These are phyloP conservation scores for Phytopythium montanum DNA, from an alignment of 352 stramenopile species.

Conservation along the genomic window DNA sequence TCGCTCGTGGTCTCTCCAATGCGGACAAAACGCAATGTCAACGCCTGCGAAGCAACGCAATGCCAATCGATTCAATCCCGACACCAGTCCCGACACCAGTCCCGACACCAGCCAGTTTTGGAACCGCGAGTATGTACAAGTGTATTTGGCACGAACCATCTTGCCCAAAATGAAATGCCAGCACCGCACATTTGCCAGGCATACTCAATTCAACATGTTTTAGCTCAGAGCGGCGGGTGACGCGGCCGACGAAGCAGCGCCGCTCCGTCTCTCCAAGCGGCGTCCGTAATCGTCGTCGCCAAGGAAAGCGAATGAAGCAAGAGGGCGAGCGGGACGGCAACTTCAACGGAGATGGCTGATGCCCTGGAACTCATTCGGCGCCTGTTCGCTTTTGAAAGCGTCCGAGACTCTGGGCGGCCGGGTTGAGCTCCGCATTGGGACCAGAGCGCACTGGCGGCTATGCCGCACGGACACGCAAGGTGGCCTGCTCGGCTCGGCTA, in stretches of 20 bases:
- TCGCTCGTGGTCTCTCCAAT: too few relatives aligned
- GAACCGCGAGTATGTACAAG: too few relatives aligned
- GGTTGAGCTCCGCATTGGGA: not conserved
- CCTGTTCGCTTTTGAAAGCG: slow-evolving; percentile 2
- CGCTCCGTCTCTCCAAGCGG: not conserved
- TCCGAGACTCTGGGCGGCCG: too few relatives aligned
- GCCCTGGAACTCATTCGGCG: not conserved
- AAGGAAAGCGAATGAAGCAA: not conserved
- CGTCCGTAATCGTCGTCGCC: not conserved
- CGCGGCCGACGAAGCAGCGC: slow-evolving; percentile 10
- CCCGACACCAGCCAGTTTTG: too few relatives aligned
- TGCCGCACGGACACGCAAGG: slow-evolving; percentile 4
- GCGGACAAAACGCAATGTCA: slow-evolving; percentile 6
- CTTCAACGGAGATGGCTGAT: slow-evolving; percentile 9
- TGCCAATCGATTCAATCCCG: too few relatives aligned
- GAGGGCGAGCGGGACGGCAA: not conserved
- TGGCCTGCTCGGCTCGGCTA: not conserved
- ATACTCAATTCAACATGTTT: too few relatives aligned
- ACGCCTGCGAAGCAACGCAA: not conserved
- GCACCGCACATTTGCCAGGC: too few relatives aligned
- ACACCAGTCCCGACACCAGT: too few relatives aligned
- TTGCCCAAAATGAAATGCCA: too few relatives aligned
- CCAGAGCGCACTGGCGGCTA: not conserved
- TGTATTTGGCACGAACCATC: too few relatives aligned
- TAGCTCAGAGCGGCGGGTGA: not conserved